phyloP scores from a whole-genome alignment of 352 stramenopile genomes.

The Albugo laibachii region DNA sequence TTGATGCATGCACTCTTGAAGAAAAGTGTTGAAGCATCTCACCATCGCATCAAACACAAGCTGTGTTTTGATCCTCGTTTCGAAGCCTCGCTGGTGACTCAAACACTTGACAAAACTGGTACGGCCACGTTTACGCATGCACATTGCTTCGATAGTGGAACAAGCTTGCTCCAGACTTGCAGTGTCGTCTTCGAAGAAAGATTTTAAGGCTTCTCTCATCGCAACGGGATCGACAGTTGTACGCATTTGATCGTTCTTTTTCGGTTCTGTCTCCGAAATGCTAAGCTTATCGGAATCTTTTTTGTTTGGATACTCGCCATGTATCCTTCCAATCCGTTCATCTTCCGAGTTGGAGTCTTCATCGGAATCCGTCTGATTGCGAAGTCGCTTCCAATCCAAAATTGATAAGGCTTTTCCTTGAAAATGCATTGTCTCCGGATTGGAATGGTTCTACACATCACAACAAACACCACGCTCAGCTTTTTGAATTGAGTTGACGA shows the following conservation, averaged over 20 bases:
- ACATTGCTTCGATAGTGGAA: conserved; percentile 3
- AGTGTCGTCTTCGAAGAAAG: background rate
- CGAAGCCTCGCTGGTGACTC: conserved; percentile 60
- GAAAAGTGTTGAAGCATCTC: conserved; percentile 44
- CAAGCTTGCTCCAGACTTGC: background rate
- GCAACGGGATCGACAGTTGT: background rate
- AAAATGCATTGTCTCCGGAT: conserved; percentile 78
- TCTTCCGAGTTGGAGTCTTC: background rate
- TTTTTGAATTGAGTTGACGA: background rate
- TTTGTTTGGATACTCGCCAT: background rate
- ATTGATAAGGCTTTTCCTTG: conserved; percentile 72
- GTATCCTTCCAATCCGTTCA: background rate
- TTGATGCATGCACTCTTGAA: conserved; percentile 50
- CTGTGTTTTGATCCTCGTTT: conserved; percentile 44
- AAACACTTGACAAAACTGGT: conserved; percentile 63
- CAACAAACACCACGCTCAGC: background rate
- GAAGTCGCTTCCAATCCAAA: conserved; percentile 59
- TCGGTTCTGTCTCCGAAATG: background rate
- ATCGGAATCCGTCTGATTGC: background rate
- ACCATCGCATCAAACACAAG: conserved; percentile 38
- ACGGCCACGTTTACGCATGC: conserved; percentile 11
- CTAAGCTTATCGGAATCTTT: background rate
- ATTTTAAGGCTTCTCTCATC: too few species aligned
- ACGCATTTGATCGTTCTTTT: background rate
- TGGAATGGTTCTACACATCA: conserved; percentile 27